Evolutionary conservation across 1,139 yeast species (phyloP).

Genomic region (Taphrina communis): DNA sequence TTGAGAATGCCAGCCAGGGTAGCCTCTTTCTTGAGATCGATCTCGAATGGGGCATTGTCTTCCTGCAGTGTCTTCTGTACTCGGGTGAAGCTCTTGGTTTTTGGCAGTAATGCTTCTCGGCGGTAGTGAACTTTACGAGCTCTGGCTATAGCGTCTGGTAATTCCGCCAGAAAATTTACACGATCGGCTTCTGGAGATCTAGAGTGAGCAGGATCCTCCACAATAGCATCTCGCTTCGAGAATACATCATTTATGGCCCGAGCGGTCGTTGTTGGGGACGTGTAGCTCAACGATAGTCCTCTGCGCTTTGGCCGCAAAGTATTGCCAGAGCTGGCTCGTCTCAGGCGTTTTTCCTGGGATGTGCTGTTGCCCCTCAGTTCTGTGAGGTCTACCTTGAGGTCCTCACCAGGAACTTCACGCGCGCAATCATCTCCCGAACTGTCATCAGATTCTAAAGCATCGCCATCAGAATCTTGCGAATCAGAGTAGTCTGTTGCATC

Average conservation of each 20-base stretch:
- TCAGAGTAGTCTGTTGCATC: conserved; percentile 10
- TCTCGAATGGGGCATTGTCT: conserved; percentile 28
- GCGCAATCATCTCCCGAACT: conserved; percentile 18
- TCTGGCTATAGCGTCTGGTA: conserved; percentile 36
- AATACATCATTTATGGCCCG: conserved; percentile 29
- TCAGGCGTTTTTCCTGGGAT: background rate
- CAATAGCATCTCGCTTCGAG: conserved; percentile 4
- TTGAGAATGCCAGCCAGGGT: conserved; percentile 29
- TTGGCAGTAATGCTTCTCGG: conserved; percentile 35
- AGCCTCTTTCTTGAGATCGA: conserved; percentile 34
- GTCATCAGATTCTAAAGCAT: background rate
- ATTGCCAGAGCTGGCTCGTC: conserved; percentile 13
- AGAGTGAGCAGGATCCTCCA: background rate
- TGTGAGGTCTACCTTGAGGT: background rate
- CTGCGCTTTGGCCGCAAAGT: background rate
- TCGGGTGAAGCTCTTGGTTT: conserved; percentile 28
- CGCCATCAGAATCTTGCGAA: conserved; percentile 14
- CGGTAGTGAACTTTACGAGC: conserved; percentile 37
- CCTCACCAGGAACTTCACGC: conserved; percentile 1
- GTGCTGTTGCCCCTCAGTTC: conserved; percentile 20
- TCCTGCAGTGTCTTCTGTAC: conserved; percentile 34
- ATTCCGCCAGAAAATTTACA: conserved; percentile 28
- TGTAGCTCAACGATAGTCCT: conserved; percentile 21
- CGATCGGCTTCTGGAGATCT: conserved; percentile 23
- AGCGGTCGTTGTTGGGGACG: conserved; percentile 37